phyloP scores from a whole-genome alignment of 2,329 filamentous ascomycete species.

The Hypoxylon sp. region DNA sequence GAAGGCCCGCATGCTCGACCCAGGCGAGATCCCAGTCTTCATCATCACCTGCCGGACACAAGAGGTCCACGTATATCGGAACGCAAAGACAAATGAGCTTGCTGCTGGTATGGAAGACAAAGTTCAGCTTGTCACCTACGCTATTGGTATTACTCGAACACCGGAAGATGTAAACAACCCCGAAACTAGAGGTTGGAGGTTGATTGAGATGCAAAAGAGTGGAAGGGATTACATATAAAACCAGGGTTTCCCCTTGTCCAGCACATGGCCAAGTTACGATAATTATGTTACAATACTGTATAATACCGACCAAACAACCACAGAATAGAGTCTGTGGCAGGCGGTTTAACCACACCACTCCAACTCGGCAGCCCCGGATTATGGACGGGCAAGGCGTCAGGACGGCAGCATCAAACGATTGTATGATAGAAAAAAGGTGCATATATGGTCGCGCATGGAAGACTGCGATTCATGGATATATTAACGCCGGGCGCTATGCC shows the following conservation, averaged over 20 bases:
- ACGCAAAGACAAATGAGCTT: conserved; percentile 88
- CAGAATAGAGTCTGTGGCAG: conserved; percentile 36
- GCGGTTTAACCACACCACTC: conserved; percentile 53
- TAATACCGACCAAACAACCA: conserved; percentile 46
- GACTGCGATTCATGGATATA: conserved; percentile 24
- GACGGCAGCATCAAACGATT: conserved; percentile 42
- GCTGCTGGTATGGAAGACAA: conserved; percentile 99
- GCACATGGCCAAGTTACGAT: conserved; percentile 37
- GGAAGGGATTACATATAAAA: conserved; percentile 83
- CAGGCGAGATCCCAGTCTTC: conserved; percentile 92
- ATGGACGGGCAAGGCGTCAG: conserved; percentile 45
- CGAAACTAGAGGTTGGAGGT: conserved; percentile 94
- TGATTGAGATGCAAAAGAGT: conserved; percentile 99
- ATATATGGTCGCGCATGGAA: conserved; percentile 42
- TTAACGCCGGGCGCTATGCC: conserved; percentile 27
- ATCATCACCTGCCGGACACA: conserved; percentile 97
- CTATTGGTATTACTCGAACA: conserved; percentile 93
- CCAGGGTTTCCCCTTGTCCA: conserved; percentile 21
- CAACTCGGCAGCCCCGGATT: conserved; percentile 44
- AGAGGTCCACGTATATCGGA: conserved; percentile 96
- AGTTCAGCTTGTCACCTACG: conserved; percentile 97
- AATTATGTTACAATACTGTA: conserved; percentile 52
- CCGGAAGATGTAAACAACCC: conserved; percentile 97
- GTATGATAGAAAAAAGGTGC: conserved; percentile 53
- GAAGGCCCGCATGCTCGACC: conserved; percentile 83